Evolutionary conservation across 1,284 basidiomycete species (phyloP), one percentile per base, ranked within the genome.

Genomic region (Puccinia triticina): DNA sequence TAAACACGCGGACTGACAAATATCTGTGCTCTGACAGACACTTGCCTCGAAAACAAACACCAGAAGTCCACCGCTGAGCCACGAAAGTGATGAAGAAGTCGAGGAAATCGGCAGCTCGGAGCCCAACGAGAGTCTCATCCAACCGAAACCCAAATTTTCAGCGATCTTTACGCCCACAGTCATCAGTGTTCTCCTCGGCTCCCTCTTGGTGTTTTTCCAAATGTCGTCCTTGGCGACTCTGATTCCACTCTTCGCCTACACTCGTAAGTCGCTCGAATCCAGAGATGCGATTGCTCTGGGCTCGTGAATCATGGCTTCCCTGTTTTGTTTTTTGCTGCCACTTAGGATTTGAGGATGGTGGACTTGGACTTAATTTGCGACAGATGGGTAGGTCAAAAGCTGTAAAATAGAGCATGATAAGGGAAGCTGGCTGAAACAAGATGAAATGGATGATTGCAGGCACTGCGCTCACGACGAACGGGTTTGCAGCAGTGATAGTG

Each of bases 201-300:
- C 71, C n/a, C 43, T 82, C 3, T 76, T 67, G 14, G 57, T 76
- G 1, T 43, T 64, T 61, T 67, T 82, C 37, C 72, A 82, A 57
- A 67, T 32, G 46, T 82, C 80, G 0, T 74, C 72, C 14, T 76
- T 46, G 32, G 50, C 46, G 50, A 75, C 73, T 64, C 29, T 82
- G n/a, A 55, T 82, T 37, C 80, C 80, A 40, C n/a, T 82, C 18
- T 82, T 82, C 55, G 53, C 73, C 18, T 82, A 82, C 61, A 82
- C 80, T 21, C 55, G 80, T 82, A 43, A 50, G 73, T 82, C 18
- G 21, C 11, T 29, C 48, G 29, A 29, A 16, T 34, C 16, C 29
- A 32, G 11, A 8, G n/a, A 7, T n/a, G 11, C 37, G 14, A n/a
- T 69, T 5, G 11, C 16, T 4, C 11, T 48, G 18, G 29, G 29